phyloP scores from a whole-genome alignment of 1,284 basidiomycete species.

The Rhodofomes roseus region DNA sequence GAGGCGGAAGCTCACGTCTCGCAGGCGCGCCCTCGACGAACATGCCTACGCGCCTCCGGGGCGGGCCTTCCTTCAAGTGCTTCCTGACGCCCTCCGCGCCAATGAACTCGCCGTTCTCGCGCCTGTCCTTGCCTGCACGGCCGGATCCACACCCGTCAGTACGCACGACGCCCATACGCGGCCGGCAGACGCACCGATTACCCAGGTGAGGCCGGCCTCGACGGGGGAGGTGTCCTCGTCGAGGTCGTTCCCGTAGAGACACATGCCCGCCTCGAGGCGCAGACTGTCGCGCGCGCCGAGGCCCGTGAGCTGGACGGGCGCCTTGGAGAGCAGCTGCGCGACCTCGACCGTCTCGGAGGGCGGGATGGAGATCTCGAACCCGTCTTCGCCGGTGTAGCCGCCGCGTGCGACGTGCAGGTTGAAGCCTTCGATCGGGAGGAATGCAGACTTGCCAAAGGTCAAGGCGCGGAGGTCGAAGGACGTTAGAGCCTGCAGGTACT shows the following conservation, averaged over 20 bases:
- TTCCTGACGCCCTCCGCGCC: slow-evolving; percentile 77
- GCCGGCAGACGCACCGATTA: slow-evolving; percentile 63
- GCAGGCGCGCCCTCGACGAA: slow-evolving; percentile 85
- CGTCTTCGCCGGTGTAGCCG: slow-evolving; percentile 98
- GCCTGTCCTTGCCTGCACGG: slow-evolving; percentile 72
- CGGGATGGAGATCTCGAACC: slow-evolving; percentile 96
- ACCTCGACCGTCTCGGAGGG: slow-evolving; percentile 72
- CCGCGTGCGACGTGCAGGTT: slow-evolving; percentile 92
- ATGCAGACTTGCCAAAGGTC: slow-evolving; percentile 80
- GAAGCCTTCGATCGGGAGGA: slow-evolving; percentile 73
- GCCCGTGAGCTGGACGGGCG: slow-evolving; percentile 83
- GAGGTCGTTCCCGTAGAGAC: slow-evolving; percentile 93
- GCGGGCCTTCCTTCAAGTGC: slow-evolving; percentile 81
- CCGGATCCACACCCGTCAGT: slow-evolving; percentile 12
- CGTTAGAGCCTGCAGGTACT: slow-evolving; percentile 73
- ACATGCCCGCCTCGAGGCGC: slow-evolving; percentile 96
- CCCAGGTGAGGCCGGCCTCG: slow-evolving; percentile 90
- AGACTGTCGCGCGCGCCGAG: slow-evolving; percentile 93
- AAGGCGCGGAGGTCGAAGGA: slow-evolving; percentile 69
- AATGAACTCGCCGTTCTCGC: slow-evolving; percentile 73
- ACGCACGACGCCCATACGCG: background rate
- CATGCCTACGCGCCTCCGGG: slow-evolving; percentile 81
- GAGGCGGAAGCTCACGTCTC: slow-evolving; percentile 47
- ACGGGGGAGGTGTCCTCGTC: slow-evolving; percentile 86
- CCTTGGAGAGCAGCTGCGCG: slow-evolving; percentile 66